Evolutionary conservation across 805 yeast species (phyloP).

Genomic region (Candida dajiaensis): DNA sequence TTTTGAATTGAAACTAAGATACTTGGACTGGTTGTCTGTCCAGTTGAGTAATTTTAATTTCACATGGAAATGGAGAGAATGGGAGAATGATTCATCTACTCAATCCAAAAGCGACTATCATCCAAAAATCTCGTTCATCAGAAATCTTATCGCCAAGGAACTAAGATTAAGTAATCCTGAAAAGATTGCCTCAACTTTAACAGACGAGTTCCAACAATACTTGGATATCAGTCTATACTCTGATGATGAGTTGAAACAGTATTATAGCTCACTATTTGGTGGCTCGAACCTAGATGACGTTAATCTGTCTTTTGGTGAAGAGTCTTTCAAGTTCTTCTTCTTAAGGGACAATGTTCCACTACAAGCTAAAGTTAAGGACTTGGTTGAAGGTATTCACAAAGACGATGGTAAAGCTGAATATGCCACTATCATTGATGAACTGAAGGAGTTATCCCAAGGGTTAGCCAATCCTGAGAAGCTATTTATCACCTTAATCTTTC

Average conservation of each 20-base stretch:
- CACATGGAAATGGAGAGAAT: constrained; percentile 97
- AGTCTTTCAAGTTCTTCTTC: constrained; percentile 33
- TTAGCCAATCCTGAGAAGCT: constrained; percentile 37
- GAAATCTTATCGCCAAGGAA: constrained; percentile 78
- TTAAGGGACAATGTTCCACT: constrained; percentile 32
- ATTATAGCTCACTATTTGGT: constrained; percentile 31
- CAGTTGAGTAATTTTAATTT: constrained; percentile 92
- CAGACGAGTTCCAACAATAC: constrained; percentile 46
- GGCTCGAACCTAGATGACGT: constrained; percentile 18
- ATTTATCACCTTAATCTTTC: constrained; percentile 57
- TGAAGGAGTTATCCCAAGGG: constrained; percentile 24
- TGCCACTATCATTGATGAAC: constrained; percentile 23
- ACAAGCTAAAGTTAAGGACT: constrained; percentile 28
- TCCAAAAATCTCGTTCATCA: constrained; percentile 69
- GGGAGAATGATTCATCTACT: constrained; percentile 59
- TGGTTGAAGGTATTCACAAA: constrained; percentile 34
- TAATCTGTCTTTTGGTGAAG: constrained; percentile 8
- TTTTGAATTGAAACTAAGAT: constrained; percentile 66
- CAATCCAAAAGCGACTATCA: constrained; percentile 46
- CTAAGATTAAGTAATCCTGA: constrained; percentile 72
- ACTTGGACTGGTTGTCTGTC: constrained; percentile 85
- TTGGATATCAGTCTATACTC: constrained; percentile 38
- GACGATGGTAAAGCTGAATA: constrained; percentile 25
- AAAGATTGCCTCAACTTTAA: constrained; percentile 67
- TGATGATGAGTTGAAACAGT: constrained; percentile 28